Percentiles rank a stretch among this genome's conserved stretches.
These are phyloP conservation scores for Cladosporium sp. DNA, from an alignment of 2,329 filamentous ascomycete genomes.

Conservation along the genomic window DNA sequence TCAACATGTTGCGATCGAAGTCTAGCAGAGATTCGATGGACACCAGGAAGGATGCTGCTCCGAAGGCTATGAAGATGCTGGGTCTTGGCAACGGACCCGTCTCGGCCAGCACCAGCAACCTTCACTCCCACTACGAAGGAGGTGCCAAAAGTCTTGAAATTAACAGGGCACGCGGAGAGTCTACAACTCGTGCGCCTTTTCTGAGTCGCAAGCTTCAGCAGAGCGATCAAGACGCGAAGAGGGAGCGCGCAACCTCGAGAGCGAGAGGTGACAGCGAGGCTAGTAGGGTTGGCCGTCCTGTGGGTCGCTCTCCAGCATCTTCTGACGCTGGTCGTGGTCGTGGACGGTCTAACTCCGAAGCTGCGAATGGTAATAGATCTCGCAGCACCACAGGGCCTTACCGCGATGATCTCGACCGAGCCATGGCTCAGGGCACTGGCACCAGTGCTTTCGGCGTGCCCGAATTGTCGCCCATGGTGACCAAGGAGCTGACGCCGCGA, in stretches of 20 bases:
- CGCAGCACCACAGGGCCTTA: slow-evolving; percentile 48
- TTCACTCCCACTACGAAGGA: slow-evolving; percentile 24
- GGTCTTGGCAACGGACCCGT: slow-evolving; percentile 39
- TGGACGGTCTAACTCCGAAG: slow-evolving; percentile 53
- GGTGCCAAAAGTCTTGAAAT: slow-evolving; percentile 22
- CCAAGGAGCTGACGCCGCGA: slow-evolving; percentile 31
- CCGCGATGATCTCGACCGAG: slow-evolving; percentile 50
- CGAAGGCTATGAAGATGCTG: slow-evolving; percentile 60
- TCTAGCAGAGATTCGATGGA: slow-evolving; percentile 64
- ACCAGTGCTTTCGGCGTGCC: slow-evolving; percentile 30
- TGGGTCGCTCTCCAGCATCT: slow-evolving; percentile 35
- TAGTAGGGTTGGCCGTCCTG: slow-evolving; percentile 15
- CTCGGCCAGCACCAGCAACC: slow-evolving; percentile 34
- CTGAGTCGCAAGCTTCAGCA: slow-evolving; percentile 16
- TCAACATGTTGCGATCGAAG: slow-evolving; percentile 63
- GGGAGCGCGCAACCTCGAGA: slow-evolving; percentile 30
- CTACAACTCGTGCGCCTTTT: slow-evolving; percentile 21
- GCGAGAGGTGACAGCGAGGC: slow-evolving; percentile 34
- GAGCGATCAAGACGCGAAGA: slow-evolving; percentile 27
- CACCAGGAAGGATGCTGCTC: slow-evolving; percentile 44
- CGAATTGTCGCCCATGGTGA: slow-evolving; percentile 31
- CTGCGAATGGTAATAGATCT: slow-evolving; percentile 47
- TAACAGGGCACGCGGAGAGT: slow-evolving; percentile 22
- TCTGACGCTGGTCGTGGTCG: slow-evolving; percentile 35
- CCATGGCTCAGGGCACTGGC: slow-evolving; percentile 45